phyloP scores from a whole-genome alignment of 495 filamentous ascomycete species.

The Parachaetomium inaequale region DNA sequence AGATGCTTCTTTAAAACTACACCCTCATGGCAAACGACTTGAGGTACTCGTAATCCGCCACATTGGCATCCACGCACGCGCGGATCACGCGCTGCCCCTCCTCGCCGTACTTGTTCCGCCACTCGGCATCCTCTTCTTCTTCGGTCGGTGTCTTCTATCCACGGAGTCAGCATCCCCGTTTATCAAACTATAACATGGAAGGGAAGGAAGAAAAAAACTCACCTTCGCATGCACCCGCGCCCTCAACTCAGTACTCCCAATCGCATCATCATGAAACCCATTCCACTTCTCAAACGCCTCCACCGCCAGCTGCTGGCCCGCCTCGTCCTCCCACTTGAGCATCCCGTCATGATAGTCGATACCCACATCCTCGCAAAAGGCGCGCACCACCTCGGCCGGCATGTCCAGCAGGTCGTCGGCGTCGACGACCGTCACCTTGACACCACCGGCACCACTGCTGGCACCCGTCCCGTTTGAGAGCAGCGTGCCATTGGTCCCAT shows the following conservation, averaged over 20 bases:
- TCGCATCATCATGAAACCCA: slow-evolving; percentile 93
- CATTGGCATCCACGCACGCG: slow-evolving; percentile 70
- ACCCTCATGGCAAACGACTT: slow-evolving; percentile 74
- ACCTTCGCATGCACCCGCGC: slow-evolving; percentile 61
- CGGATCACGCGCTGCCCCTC: slow-evolving; percentile 72
- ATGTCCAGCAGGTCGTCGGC: slow-evolving; percentile 90
- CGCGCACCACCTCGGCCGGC: slow-evolving; percentile 65
- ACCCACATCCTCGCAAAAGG: slow-evolving; percentile 74
- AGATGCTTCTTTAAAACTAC: slow-evolving; percentile 4
- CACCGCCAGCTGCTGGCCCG: slow-evolving; percentile 59
- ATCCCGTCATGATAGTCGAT: slow-evolving; percentile 67
- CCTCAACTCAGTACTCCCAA: slow-evolving; percentile 69
- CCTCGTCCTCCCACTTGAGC: slow-evolving; percentile 72
- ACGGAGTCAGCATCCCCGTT: background rate
- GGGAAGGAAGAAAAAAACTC: slow-evolving; percentile 41
- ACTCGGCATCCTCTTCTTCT: slow-evolving; percentile 72
- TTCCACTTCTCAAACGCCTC: slow-evolving; percentile 90
- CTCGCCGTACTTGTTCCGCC: slow-evolving; percentile 77
- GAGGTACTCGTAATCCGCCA: slow-evolving; percentile 85
- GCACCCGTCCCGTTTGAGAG: background rate
- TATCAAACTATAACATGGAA: background rate
- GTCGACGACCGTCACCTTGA: slow-evolving; percentile 79
- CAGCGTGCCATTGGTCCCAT: background rate
- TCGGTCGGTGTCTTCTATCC: slow-evolving; percentile 36
- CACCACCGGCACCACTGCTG: slow-evolving; percentile 31